Conservation (phyloP, 2,329 filamentous ascomycete species). For the Pestalotiopsis sp. region DNA sequence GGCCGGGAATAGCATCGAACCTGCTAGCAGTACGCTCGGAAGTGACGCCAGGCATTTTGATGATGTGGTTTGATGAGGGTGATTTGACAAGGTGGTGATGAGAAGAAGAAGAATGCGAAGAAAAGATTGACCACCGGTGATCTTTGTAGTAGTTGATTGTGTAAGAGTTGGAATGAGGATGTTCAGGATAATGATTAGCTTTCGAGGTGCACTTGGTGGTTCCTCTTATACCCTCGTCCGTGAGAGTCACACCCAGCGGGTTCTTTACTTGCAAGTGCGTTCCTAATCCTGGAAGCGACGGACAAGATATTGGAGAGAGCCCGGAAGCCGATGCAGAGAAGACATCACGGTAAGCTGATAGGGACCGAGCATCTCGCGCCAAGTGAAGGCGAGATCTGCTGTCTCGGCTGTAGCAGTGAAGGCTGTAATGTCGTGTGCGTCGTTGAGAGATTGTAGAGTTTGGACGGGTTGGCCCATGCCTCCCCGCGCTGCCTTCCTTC, state of each 20-base stretch:
- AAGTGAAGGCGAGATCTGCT: background rate
- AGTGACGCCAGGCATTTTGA: conserved; percentile 37
- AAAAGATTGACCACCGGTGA: background rate
- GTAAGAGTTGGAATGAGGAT: background rate
- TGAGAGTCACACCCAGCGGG: background rate
- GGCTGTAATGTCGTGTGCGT: background rate
- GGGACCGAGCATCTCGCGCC: background rate
- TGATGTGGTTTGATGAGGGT: background rate
- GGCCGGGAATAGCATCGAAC: conserved; percentile 40
- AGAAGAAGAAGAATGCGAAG: background rate
- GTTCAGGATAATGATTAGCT: background rate
- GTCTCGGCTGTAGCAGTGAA: background rate
- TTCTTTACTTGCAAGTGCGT: background rate
- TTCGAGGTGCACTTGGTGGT: background rate
- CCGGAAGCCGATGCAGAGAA: background rate
- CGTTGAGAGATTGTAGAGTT: background rate
- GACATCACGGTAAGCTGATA: background rate
- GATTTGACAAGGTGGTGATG: background rate
- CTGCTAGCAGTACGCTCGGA: conserved; percentile 25
- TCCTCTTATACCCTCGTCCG: background rate
- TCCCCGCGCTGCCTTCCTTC: background rate
- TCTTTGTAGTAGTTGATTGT: background rate
- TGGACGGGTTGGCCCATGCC: background rate
- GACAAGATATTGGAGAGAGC: background rate
- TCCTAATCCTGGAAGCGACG: background rate